Conservation (phyloP, 768 basidiomycete genomes). For the Rickenella mellea region DNA sequence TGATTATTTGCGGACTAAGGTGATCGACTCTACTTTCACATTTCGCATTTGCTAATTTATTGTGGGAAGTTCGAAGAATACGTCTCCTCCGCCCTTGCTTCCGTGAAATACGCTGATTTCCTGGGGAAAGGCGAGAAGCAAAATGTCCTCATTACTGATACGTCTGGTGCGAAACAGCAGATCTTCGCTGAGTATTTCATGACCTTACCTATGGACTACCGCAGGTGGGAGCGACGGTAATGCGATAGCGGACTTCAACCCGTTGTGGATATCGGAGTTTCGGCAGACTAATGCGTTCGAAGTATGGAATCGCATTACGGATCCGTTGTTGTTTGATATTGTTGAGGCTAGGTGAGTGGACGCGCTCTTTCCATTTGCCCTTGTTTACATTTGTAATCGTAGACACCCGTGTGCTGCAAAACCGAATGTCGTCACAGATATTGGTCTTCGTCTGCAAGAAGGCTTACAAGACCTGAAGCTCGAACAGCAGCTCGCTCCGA, state of each 20-base stretch:
- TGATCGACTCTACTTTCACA: conserved; percentile 16
- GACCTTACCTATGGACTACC: conserved; percentile 2
- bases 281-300: conserved; percentile 79
- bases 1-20: conserved; percentile 86
- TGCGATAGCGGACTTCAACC: conserved; percentile 74
- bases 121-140: conserved; percentile 52
- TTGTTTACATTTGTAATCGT: conserved; percentile 3
- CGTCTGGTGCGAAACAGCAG: conserved; percentile 28
- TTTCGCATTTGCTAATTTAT: neutral
- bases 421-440: conserved; percentile 81
- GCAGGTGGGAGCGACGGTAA: conserved; percentile 43
- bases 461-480: conserved; percentile 90
- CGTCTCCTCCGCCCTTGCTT: conserved; percentile 76
- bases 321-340: conserved; percentile 90
- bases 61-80: conserved; percentile 81
- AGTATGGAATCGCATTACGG: conserved; percentile 86
- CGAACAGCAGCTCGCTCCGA: conserved; percentile 89
- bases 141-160: conserved; percentile 62
- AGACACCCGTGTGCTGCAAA: conserved; percentile 94
- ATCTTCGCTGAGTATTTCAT: conserved; percentile 12
- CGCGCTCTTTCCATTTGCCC: conserved; percentile 1
- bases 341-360: conserved; percentile 74
- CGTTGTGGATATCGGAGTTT: conserved; percentile 83
- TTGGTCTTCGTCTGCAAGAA: conserved; percentile 85
- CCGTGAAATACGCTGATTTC: conserved; percentile 87